Evolutionary conservation across 1,139 yeast species (phyloP).

Genomic region (Scheffersomyces segobiensis): DNA sequence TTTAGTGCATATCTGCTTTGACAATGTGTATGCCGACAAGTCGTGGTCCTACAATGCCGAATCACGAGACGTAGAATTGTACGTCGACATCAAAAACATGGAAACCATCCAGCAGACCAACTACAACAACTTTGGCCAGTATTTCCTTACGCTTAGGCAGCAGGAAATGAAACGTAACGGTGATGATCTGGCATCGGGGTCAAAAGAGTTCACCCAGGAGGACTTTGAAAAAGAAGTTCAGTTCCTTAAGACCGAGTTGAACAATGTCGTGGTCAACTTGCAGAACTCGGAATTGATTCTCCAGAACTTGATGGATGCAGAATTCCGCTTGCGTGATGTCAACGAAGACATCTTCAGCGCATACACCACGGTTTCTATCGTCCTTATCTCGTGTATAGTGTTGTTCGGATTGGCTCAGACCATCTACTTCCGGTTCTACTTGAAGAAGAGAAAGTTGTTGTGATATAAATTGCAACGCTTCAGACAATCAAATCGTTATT

Average conservation of each 20-base stretch:
- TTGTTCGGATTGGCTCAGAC: slow-evolving; percentile 33
- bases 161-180: slow-evolving; percentile 8
- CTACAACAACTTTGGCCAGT: slow-evolving; percentile 37
- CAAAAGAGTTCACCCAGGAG: slow-evolving; percentile 25
- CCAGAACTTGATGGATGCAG: slow-evolving; percentile 33
- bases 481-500: not conserved
- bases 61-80: slow-evolving; percentile 33
- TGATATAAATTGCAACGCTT: slow-evolving; percentile 4
- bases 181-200: slow-evolving; percentile 1
- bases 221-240: slow-evolving; percentile 35
- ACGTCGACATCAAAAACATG: slow-evolving; percentile 37
- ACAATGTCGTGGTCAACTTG: slow-evolving; percentile 31
- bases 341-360: slow-evolving; percentile 41
- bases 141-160: slow-evolving; percentile 26
- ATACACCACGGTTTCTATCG: slow-evolving; percentile 30
- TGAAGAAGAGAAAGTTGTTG: slow-evolving; percentile 27
- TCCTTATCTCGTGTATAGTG: slow-evolving; percentile 26
- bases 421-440: slow-evolving; percentile 28
- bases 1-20: slow-evolving; percentile 42
- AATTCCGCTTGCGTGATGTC: slow-evolving; percentile 35
- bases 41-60: slow-evolving; percentile 45
- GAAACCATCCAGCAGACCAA: slow-evolving; percentile 34
- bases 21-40: slow-evolving; percentile 42
- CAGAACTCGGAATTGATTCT: slow-evolving; percentile 28
- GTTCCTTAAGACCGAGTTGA: slow-evolving; percentile 31